phyloP scores from a whole-genome alignment of 2,329 filamentous ascomycete species.

The Pseudocercospora musae region DNA sequence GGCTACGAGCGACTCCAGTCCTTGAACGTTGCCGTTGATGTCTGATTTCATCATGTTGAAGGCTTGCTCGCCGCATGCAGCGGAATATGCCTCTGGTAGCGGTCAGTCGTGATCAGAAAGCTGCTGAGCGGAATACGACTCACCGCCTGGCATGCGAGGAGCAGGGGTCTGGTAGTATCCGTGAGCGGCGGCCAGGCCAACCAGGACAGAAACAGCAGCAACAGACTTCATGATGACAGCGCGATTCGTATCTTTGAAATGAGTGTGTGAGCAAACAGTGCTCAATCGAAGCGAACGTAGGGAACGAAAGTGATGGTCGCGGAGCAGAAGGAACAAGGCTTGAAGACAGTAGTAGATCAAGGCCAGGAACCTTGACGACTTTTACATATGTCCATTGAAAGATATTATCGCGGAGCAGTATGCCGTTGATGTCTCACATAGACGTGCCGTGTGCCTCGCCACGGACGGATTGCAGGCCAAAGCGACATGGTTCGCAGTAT shows the following conservation, averaged over 20 bases:
- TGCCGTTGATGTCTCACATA: conserved; percentile 12
- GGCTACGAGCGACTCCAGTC: conserved; percentile 49
- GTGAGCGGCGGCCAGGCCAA: conserved; percentile 51
- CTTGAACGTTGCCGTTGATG: conserved; percentile 57
- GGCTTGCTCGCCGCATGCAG: conserved; percentile 55
- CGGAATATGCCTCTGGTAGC: conserved; percentile 41
- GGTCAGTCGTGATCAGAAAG: background rate
- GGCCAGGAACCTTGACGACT: background rate
- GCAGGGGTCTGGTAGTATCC: conserved; percentile 51
- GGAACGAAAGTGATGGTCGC: conserved; percentile 18
- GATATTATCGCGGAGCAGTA: background rate
- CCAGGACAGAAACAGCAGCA: conserved; percentile 43
- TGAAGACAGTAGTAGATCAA: background rate
- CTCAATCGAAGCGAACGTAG: conserved; percentile 10
- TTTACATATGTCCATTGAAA: background rate
- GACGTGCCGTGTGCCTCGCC: conserved; percentile 6
- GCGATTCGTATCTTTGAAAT: background rate
- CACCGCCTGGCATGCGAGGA: conserved; percentile 49
- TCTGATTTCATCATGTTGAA: conserved; percentile 53
- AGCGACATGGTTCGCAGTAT: background rate
- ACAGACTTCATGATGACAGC: conserved; percentile 25
- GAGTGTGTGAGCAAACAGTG: conserved; percentile 12
- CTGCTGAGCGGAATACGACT: background rate
- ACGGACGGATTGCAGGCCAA: background rate
- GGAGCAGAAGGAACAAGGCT: conserved; percentile 9